Base-by-base conservation (phyloP, 2,329 filamentous ascomycete genomes). In the Fusarium kyushuense region DNA sequence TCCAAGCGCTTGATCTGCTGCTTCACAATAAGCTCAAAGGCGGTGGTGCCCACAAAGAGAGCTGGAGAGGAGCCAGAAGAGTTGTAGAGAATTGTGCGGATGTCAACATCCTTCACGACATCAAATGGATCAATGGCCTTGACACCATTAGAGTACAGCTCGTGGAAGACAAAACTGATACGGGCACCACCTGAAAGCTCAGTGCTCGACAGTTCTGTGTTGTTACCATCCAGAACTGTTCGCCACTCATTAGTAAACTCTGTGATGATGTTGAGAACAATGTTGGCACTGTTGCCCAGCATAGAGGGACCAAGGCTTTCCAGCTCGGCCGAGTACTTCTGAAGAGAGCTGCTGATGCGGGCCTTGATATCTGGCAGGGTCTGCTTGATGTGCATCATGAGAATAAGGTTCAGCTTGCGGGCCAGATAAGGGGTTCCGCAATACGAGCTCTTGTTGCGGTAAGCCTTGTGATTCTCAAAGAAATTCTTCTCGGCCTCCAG, bases 381-480 rank as follows among this genome's bases (percentile, higher is more conserved):
- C 84, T 99, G 95, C 83, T 99, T 99, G 85, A 99, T 99, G 84
- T 99, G 96, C 96, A 99, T 99, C 95, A 99, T 98, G 73, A 99
- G 87, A 77, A 99, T 98, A 75, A 99, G 86, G 82, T 99, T 99
- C 63, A 99, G 88, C 83, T 99, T 99, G 72, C 95, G 90, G 6
- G 96, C 96, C 63, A 99, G 85, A 77, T 99, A 99, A 6, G 96
- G 96, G 5, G 96, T 99, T 79, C 96, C 96, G 80, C 96, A 99
- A 86, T 99, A 99, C 8, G 94, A 92, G 77, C 93, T 94, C 89
- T 99, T 99, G 83, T 98, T 99, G 64, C 94, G 89, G 82, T 99
- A 99, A 33, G 96, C 95, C 83, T 96, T 97, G 87, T 99, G 96
- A 80, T 95, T 95, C 76, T 99, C 96, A 79, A 99, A 99, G 80